Base-by-base conservation (phyloP, 345 rosid genomes). In the Rhodomyrtus tomentosa region DNA sequence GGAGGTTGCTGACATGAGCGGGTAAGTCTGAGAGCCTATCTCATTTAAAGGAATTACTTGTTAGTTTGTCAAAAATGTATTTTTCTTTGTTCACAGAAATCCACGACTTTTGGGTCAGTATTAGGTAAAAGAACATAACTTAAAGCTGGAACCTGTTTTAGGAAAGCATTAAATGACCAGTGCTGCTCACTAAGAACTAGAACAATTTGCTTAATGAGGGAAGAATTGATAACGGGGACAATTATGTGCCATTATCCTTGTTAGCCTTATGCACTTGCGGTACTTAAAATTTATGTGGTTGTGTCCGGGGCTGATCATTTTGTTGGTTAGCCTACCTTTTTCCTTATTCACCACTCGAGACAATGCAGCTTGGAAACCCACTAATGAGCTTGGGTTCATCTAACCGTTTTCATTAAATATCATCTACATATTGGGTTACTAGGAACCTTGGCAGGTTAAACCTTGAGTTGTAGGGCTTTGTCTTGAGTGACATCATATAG, bases 1-100 rank as follows among this genome's bases (percentile, higher is more conserved):
- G 76, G 95, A 92, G 83, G 93, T 93, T 25, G 88, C 92, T 6
- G 97, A 95, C 89, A 87, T 90, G 1, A 89, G 88, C 53, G 97
- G 99, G 99, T 93, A 85, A 89, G 95, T 80, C 52, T 18, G 79
- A 68, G 79, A 68, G 24, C 7, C 50, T 80, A 29, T 86, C 85
- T 51, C 56, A 21, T 81, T 68, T 68, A 18, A 36, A 68, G 25
- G 32, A 68, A 68, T 36, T 36, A 36, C 45, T 36, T 36, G 45
- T 36, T 18, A 36, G 45, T 68, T 68, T 68, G 79, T 18, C 45
- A 68, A 68, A 36, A 68, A 9, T 32, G 25, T 32, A 68, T 8
- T 18, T 68, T 68, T 68, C 45, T 68, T 68, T 68, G 45, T 68
- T 68, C 14, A 36, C 24, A 68, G 45, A 36, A 68, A 68, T 68